Evolutionary conservation across 2,329 filamentous ascomycete genomes (phyloP).

Genomic region (Colletotrichum plurivorum): DNA sequence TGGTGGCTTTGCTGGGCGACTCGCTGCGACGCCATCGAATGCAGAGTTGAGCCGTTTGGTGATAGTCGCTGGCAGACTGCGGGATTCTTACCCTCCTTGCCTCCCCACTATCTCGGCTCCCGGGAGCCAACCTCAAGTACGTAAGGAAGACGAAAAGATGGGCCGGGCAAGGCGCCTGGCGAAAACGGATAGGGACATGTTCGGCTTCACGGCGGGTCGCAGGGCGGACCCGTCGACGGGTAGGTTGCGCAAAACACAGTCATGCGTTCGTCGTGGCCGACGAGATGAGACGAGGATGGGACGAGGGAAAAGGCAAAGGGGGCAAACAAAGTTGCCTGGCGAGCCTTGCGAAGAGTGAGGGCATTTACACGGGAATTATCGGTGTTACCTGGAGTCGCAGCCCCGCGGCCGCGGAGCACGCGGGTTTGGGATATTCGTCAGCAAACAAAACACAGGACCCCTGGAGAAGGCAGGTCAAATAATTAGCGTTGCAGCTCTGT

Average conservation of each 20-base stretch:
- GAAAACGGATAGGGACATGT: too few species aligned
- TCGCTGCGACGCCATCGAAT: constrained; percentile 20
- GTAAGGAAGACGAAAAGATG: too few species aligned
- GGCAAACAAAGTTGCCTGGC: too few species aligned
- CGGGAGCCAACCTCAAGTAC: too few species aligned
- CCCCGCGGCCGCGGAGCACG: too few species aligned
- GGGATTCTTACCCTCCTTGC: too few species aligned
- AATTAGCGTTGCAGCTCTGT: too few species aligned
- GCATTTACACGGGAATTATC: constrained; percentile 17
- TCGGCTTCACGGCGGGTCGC: constrained; percentile 1
- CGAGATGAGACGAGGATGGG: constrained; percentile 16
- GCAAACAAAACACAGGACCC: background rate
- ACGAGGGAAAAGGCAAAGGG: background rate
- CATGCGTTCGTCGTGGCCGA: background rate
- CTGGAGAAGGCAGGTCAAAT: too few species aligned
- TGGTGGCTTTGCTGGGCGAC: constrained; percentile 33
- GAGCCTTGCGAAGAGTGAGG: background rate
- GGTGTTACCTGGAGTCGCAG: constrained; percentile 4
- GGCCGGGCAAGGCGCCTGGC: too few species aligned
- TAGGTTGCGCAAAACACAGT: constrained; percentile 14
- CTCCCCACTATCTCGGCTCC: too few species aligned
- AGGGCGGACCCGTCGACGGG: constrained; percentile 1
- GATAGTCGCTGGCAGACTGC: background rate
- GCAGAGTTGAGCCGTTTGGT: background rate
- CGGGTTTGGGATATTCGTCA: background rate